Evolutionary conservation across 2,329 filamentous ascomycete genomes (phyloP).

Genomic region (Coniochaeta sp.): DNA sequence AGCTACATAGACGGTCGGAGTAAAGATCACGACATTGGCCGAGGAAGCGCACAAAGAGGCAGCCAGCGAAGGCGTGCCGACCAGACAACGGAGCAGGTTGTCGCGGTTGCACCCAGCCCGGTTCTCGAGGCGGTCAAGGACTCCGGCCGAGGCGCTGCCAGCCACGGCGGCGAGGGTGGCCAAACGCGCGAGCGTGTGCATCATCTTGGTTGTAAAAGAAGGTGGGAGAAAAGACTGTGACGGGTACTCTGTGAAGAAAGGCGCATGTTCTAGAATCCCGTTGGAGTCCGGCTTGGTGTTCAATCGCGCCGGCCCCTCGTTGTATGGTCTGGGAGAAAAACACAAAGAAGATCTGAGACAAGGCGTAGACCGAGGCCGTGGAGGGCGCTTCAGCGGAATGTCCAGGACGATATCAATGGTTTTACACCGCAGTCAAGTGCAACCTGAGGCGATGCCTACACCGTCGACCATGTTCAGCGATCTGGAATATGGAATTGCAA

Average conservation of each 20-base stretch:
- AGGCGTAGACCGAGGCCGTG: too few species aligned
- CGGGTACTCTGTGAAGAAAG: neutral
- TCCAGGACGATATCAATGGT: too few species aligned
- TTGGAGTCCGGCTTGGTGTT: too few species aligned
- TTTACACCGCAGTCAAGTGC: too few species aligned
- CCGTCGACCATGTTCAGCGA: too few species aligned
- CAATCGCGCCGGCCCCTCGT: too few species aligned
- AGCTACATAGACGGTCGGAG: conserved; percentile 1
- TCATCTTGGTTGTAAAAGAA: neutral
- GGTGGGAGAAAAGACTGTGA: neutral
- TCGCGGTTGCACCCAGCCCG: neutral
- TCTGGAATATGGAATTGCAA: too few species aligned
- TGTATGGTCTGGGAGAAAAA: too few species aligned
- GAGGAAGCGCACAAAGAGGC: conserved; percentile 1
- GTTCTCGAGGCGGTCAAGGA: neutral
- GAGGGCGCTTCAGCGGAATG: too few species aligned
- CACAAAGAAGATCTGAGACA: too few species aligned
- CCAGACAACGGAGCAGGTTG: conserved; percentile 3
- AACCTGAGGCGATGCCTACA: too few species aligned
- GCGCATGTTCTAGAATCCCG: too few species aligned
- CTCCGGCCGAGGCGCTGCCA: neutral
- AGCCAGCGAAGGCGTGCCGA: neutral
- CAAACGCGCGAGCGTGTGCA: neutral
- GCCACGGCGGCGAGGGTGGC: neutral
- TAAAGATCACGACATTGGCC: neutral